These are phyloP conservation scores for Flaveria brownii DNA, from an alignment of 129 eudicot genomes.

Conservation along the genomic window DNA sequence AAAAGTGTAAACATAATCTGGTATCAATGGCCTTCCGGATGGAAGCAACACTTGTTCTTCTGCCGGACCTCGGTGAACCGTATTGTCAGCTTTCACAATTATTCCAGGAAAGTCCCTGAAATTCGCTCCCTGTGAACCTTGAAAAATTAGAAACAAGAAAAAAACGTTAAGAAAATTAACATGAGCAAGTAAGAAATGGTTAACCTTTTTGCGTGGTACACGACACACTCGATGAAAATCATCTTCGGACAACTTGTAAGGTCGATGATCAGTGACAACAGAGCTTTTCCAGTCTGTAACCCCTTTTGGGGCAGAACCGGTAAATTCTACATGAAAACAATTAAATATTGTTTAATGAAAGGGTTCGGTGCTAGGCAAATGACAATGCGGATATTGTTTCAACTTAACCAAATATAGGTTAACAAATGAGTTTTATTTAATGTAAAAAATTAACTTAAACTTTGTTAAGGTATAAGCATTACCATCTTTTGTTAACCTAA, in stretches of 20 bases:
- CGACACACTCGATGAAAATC: conserved; percentile 68
- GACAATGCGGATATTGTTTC: background rate
- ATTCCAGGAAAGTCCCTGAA: conserved; percentile 87
- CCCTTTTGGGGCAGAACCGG: conserved; percentile 36
- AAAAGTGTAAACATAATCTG: conserved; percentile 64
- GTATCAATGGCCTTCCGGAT: conserved; percentile 71
- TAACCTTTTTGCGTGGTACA: conserved; percentile 78
- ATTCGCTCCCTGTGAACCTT: conserved; percentile 66
- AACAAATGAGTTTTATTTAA: background rate
- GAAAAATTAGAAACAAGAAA: conserved; percentile 14
- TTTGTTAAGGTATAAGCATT: conserved; percentile 30
- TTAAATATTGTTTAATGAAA: background rate
- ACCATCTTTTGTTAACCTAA: conserved; percentile 62
- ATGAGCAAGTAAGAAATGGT: conserved; percentile 5
- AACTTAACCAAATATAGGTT: conserved; percentile 6
- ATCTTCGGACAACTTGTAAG: conserved; percentile 56
- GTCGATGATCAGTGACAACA: conserved; percentile 80
- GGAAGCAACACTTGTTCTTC: conserved; percentile 56
- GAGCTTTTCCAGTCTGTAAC: conserved; percentile 31
- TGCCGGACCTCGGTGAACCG: conserved; percentile 60
- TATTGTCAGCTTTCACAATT: conserved; percentile 57
- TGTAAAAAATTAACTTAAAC: background rate
- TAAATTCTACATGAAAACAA: conserved; percentile 42
- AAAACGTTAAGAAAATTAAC: conserved; percentile 12
- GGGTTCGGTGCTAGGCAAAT: background rate